Evolutionary conservation across 1,139 yeast genomes (phyloP), one percentile per base, ranked within the genome.

Genomic region (Suhomyces taliae): DNA sequence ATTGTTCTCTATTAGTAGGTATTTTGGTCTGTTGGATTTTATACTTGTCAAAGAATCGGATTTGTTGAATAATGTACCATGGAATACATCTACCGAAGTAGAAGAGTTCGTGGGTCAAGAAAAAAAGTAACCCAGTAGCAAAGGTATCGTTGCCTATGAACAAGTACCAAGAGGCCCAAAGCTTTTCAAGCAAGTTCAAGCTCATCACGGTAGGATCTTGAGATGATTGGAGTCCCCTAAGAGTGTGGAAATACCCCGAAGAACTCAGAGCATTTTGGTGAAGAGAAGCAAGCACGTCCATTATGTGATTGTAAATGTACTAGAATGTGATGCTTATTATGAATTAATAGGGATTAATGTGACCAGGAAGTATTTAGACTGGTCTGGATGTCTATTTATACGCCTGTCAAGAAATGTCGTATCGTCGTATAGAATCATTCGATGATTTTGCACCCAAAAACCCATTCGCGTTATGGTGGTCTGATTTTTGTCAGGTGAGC

Each of bases 41-140:
- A 76, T 81, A 90, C 64, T 76, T 81, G 57, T 82, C 78, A 73
- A 89, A 88, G 63, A 76, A 86, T 34, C 93, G 89, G 43, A 87
- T 81, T 56, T 80, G 75, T 63, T 88, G 96, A 52, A 89, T 80
- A 49, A 89, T 76, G 62, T 77, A 79, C 96, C 96, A 89, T 27
- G 96, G 96, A 46, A 89, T 59, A 62, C 90, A 84, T 64, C 96
- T 81, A 43, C 89, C 90, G 64, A 89, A 89, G 68, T 89, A 89
- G 79, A 87, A 83, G 49, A 83, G 46, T 67, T 89, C 97, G 66
- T 89, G 97, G 50, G 85, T 72, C 37, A 76, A 57, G 63, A 89
- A 86, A 60, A 89, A 84, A 58, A 89, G 67, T 44, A 88, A 66
- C 5, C 97, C 97, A 1, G 96, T 89, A 43, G 96, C 96, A 49